Evolutionary conservation across 345 rosid species (phyloP).

Genomic region (Salix arbutifolia): DNA sequence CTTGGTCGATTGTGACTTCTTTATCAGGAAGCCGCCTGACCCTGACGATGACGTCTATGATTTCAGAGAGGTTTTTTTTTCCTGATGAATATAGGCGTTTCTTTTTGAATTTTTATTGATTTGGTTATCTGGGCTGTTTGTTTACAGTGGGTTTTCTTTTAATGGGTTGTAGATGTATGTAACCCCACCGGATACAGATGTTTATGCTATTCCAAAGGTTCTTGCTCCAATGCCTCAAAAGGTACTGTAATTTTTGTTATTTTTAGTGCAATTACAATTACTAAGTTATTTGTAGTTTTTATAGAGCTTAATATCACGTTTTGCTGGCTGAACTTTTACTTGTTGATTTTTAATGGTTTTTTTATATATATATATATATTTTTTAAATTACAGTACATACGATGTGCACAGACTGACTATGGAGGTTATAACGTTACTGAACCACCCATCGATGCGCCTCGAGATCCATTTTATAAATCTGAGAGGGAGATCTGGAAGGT

Average conservation of each 20-base stretch:
- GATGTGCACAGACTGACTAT: conserved; percentile 77
- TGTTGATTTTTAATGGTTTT: not conserved
- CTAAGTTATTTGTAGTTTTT: not conserved
- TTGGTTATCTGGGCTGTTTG: not conserved
- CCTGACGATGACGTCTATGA: conserved; percentile 91
- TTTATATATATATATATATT: too few species aligned
- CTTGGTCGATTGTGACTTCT: conserved; percentile 86
- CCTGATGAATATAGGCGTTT: not conserved
- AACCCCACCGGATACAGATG: conserved; percentile 89
- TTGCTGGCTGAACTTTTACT: not conserved
- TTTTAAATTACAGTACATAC: conserved; percentile 59
- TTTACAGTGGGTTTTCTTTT: not conserved
- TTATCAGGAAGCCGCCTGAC: conserved; percentile 90
- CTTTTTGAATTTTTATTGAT: not conserved
- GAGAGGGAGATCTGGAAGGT: conserved; percentile 81
- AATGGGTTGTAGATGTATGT: conserved; percentile 67
- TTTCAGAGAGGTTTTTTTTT: conserved; percentile 69
- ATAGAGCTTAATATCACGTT: not conserved
- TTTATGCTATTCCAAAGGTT: conserved; percentile 82
- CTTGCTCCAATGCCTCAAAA: conserved; percentile 90
- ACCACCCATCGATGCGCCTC: conserved; percentile 85
- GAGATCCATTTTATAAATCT: conserved; percentile 82
- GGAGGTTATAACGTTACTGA: conserved; percentile 83
- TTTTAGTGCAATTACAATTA: not conserved
- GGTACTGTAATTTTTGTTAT: conserved; percentile 31